These are phyloP conservation scores for Ganoderma leucocontextum DNA, from an alignment of 1,284 basidiomycete species.

Conservation along the genomic window DNA sequence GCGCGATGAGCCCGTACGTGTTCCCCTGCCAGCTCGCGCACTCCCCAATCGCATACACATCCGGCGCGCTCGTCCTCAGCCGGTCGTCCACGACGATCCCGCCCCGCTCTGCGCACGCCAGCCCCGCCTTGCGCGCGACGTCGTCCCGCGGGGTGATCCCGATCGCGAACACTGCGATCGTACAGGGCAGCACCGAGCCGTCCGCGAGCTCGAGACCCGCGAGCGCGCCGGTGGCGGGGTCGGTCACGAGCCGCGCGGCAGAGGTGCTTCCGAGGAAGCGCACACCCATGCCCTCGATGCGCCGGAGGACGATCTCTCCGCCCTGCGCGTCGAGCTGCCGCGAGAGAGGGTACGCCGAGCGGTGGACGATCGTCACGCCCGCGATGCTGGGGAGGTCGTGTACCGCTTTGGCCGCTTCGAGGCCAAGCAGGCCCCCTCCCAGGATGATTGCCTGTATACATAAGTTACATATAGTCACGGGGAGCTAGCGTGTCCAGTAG, in stretches of 20 bases:
- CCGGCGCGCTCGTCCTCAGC: conserved; percentile 62
- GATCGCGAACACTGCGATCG: conserved; percentile 70
- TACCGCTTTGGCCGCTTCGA: conserved; percentile 80
- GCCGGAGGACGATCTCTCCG: conserved; percentile 72
- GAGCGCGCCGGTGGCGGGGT: conserved; percentile 43
- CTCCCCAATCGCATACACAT: conserved; percentile 81
- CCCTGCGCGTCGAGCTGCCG: conserved; percentile 78
- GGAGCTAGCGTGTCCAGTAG: background rate
- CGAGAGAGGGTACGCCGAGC: conserved; percentile 69
- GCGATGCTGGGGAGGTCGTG: conserved; percentile 62
- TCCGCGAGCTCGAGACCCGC: conserved; percentile 59
- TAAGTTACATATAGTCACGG: too few species aligned
- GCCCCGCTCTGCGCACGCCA: conserved; percentile 52
- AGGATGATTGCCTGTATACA: conserved; percentile 58
- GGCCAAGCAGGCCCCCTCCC: conserved; percentile 77
- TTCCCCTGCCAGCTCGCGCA: conserved; percentile 76
- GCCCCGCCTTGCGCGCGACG: conserved; percentile 60
- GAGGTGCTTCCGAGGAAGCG: conserved; percentile 63
- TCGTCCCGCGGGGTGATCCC: conserved; percentile 80
- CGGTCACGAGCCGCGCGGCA: conserved; percentile 49
- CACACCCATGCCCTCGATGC: conserved; percentile 75
- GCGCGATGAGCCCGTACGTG: conserved; percentile 76
- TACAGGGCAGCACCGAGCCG: conserved; percentile 52
- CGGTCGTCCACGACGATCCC: conserved; percentile 70
- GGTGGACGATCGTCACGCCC: conserved; percentile 64